phyloP scores from a whole-genome alignment of 208 protist genomes.

The Leishmania guyanensis region DNA sequence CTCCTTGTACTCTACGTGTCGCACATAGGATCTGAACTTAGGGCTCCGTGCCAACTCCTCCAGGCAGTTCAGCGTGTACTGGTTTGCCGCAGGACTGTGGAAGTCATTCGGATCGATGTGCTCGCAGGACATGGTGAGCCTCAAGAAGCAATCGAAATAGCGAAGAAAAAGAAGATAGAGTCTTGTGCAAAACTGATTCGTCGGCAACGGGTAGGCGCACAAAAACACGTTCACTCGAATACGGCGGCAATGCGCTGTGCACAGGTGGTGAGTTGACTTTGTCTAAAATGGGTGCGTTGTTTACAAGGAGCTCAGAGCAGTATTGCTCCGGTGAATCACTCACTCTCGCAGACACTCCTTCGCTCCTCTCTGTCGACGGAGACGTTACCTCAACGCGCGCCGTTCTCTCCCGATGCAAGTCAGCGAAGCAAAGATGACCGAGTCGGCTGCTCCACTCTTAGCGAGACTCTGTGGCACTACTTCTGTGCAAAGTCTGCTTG shows the following conservation, averaged over 20 bases:
- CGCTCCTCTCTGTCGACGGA: not conserved
- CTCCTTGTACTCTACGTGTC: constrained; percentile 68
- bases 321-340: not conserved
- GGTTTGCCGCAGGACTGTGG: constrained; percentile 52
- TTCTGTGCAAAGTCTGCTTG: not conserved
- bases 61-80: constrained; percentile 66
- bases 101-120: constrained; percentile 63
- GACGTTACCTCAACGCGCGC: not conserved
- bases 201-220: not conserved
- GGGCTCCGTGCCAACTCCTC: constrained; percentile 47
- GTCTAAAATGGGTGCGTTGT: not conserved
- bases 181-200: not conserved
- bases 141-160: not conserved
- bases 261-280: not conserved
- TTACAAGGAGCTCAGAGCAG: not conserved
- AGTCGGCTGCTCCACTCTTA: not conserved
- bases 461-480: not conserved
- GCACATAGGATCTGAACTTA: constrained; percentile 58
- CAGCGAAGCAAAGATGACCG: not conserved
- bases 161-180: not conserved
- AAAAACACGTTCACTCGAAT: not conserved
- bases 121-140: constrained; percentile 37
- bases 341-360: not conserved
- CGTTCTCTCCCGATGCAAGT: not conserved
- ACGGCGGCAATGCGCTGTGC: not conserved